Percentiles rank a stretch among this genome's conserved stretches.
These are phyloP conservation scores for Epichloe bromicola DNA, from an alignment of 2,329 filamentous ascomycete genomes.

Conservation along the genomic window DNA sequence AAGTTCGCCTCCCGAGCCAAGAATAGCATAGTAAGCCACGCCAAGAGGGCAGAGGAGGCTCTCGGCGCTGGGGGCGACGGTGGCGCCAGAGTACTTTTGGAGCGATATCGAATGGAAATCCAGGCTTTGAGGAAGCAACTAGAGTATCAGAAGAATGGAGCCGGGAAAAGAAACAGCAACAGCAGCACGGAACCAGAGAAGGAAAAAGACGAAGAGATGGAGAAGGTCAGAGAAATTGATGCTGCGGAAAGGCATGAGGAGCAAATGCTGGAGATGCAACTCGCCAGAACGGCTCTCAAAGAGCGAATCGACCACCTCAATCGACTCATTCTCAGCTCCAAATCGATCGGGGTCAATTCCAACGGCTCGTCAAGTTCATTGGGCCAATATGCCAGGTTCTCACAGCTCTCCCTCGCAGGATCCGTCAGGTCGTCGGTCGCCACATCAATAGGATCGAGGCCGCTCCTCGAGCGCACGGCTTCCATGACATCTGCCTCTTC, in stretches of 20 bases:
- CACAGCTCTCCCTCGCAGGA: slow-evolving; percentile 39
- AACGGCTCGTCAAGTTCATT: slow-evolving; percentile 59
- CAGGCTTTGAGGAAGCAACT: slow-evolving; percentile 67
- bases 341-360: slow-evolving; percentile 84
- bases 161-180: slow-evolving; percentile 19
- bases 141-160: slow-evolving; percentile 60
- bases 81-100: slow-evolving; percentile 72
- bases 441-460: slow-evolving; percentile 39
- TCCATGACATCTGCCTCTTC: slow-evolving; percentile 54
- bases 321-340: slow-evolving; percentile 85
- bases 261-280: slow-evolving; percentile 96
- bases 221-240: slow-evolving; percentile 63
- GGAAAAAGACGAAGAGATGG: slow-evolving; percentile 53
- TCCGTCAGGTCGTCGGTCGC: slow-evolving; percentile 59
- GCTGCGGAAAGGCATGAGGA: slow-evolving; percentile 82
- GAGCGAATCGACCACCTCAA: slow-evolving; percentile 97
- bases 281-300: slow-evolving; percentile 88
- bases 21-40: slow-evolving; percentile 95
- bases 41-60: slow-evolving; percentile 87
- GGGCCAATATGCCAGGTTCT: slow-evolving; percentile 48
- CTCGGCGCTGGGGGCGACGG: slow-evolving; percentile 70
- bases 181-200: slow-evolving; percentile 44
- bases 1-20: slow-evolving; percentile 95
- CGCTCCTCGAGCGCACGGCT: slow-evolving; percentile 47
- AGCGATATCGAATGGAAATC: slow-evolving; percentile 91